phyloP scores from a whole-genome alignment of 2,329 filamentous ascomycete genomes.

The Neonectria punicea region DNA sequence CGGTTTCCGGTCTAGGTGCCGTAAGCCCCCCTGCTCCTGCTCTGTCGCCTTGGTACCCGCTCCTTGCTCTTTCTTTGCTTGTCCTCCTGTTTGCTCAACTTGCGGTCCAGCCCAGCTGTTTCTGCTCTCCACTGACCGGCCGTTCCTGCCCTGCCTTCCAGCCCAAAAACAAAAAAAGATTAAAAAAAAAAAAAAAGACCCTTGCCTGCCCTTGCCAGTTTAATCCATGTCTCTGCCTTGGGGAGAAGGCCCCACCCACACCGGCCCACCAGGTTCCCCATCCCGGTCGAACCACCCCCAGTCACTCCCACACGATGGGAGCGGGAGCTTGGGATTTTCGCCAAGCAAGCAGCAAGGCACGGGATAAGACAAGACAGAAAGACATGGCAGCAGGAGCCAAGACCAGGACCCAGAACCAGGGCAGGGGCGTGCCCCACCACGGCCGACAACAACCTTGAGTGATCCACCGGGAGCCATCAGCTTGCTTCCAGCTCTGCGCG shows the following conservation, averaged over 20 bases:
- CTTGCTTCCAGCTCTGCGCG: neutral
- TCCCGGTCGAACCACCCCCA: slow-evolving; percentile 14
- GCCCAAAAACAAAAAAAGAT: neutral
- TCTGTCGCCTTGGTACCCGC: neutral
- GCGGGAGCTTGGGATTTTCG: slow-evolving; percentile 11
- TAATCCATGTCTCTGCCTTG: neutral
- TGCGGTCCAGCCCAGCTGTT: too few species aligned
- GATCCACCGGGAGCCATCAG: neutral
- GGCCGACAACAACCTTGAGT: neutral
- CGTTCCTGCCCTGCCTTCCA: neutral
- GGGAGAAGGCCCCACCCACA: slow-evolving; percentile 3
- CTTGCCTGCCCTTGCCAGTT: neutral
- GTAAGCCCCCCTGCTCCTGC: neutral
- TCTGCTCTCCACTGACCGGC: neutral
- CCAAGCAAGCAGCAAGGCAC: slow-evolving; percentile 2
- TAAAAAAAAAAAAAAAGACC: neutral
- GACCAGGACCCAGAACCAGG: slow-evolving; percentile 16
- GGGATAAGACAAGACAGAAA: neutral
- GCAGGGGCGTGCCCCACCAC: slow-evolving; percentile 23
- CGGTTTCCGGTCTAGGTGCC: neutral
- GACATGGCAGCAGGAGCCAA: too few species aligned
- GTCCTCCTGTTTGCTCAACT: too few species aligned
- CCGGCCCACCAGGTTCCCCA: neutral
- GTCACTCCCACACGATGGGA: slow-evolving; percentile 26
- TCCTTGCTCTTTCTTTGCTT: too few species aligned